Evolutionary conservation across 2,329 filamentous ascomycete genomes (phyloP).

Genomic region (Byssoonygena ceratinophila): DNA sequence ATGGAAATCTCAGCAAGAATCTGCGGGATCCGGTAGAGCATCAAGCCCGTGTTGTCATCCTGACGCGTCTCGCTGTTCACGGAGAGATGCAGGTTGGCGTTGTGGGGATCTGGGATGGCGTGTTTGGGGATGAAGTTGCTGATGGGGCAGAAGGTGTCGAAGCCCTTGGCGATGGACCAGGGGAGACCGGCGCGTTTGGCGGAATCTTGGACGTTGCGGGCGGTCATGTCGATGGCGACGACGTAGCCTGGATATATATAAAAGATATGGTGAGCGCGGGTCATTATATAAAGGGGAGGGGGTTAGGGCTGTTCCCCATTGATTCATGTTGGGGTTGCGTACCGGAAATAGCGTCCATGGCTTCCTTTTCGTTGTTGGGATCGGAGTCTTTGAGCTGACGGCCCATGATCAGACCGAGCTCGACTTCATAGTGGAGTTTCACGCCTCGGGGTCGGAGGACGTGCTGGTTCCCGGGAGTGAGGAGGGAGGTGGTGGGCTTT

Average conservation of each 20-base stretch:
- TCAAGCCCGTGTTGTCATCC: conserved; percentile 78
- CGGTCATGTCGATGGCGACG: conserved; percentile 93
- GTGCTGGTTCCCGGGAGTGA: conserved; percentile 66
- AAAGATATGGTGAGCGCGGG: no score
- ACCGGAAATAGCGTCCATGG: conserved; percentile 74
- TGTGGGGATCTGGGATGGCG: conserved; percentile 73
- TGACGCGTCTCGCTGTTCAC: conserved; percentile 74
- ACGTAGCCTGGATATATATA: conserved; percentile 72
- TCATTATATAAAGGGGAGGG: no score
- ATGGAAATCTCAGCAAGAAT: conserved; percentile 83
- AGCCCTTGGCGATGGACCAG: conserved; percentile 94
- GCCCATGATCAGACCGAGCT: conserved; percentile 81
- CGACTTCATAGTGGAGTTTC: conserved; percentile 86
- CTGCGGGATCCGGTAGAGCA: conserved; percentile 84
- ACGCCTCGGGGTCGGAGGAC: conserved; percentile 74
- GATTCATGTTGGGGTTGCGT: background rate
- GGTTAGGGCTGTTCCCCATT: background rate
- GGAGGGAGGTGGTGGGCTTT: conserved; percentile 79
- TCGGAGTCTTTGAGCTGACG: conserved; percentile 67
- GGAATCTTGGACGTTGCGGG: conserved; percentile 87
- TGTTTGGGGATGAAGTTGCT: conserved; percentile 69
- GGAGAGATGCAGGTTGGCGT: conserved; percentile 72
- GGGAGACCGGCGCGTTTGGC: conserved; percentile 94
- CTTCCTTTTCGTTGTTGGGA: conserved; percentile 61
- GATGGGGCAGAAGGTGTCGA: conserved; percentile 92